Evolutionary conservation across 345 rosid species (phyloP).

Genomic region (Garcia nutans): DNA sequence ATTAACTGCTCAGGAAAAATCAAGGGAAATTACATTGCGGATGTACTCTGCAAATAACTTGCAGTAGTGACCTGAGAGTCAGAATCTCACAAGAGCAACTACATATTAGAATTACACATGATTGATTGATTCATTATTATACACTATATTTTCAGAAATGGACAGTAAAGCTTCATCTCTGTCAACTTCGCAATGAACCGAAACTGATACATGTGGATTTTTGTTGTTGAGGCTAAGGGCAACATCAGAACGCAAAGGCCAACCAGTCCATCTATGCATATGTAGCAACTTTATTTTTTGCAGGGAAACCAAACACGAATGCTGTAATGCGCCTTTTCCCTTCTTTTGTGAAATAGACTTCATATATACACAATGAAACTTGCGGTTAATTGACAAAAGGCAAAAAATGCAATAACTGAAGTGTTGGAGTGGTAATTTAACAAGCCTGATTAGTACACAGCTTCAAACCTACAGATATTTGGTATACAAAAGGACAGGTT

Average conservation of each 20-base stretch:
- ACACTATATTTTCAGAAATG: conserved; percentile 8
- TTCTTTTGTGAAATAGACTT: conserved; percentile 23
- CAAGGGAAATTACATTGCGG: not conserved
- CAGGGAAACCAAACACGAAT: conserved; percentile 24
- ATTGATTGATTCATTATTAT: not conserved
- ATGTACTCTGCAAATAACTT: not conserved
- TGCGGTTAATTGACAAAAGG: conserved; percentile 18
- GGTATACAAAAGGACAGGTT: conserved; percentile 11
- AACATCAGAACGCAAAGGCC: conserved; percentile 11
- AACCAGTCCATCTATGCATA: conserved; percentile 13
- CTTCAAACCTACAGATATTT: conserved; percentile 29
- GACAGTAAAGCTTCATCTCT: not conserved
- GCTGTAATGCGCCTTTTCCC: conserved; percentile 33
- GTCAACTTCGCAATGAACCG: not conserved
- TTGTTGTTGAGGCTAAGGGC: not conserved
- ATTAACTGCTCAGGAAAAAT: too few relatives aligned
- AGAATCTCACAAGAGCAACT: conserved; percentile 6
- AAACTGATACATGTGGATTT: not conserved
- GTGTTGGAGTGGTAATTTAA: conserved; percentile 15
- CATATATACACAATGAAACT: conserved; percentile 43
- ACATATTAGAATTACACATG: not conserved
- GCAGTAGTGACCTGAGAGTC: not conserved
- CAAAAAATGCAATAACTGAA: conserved; percentile 11
- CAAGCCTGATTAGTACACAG: conserved; percentile 17
- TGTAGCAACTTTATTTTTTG: conserved; percentile 30